A percentile compares a stretch with the other conserved stretches of the same genome.
These are phyloP conservation scores for Salix dunnii DNA, from an alignment of 345 rosid genomes.

Conservation along the genomic window DNA sequence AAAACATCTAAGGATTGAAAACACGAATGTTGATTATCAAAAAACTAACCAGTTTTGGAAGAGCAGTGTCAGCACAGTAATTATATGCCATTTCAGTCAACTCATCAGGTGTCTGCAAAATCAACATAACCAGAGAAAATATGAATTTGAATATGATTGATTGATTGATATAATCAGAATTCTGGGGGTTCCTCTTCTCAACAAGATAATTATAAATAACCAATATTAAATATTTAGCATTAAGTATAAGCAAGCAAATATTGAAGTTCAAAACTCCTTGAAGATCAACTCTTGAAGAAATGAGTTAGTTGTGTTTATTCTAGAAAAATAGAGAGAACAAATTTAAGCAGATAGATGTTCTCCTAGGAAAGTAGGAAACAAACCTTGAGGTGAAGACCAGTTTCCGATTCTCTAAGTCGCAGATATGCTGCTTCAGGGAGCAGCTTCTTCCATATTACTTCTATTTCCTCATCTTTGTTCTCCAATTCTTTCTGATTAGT, in stretches of 20 bases:
- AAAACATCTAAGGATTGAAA: neutral
- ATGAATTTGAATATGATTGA: constrained; percentile 3
- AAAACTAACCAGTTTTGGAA: constrained; percentile 42
- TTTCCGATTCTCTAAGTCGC: constrained; percentile 38
- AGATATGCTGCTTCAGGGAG: constrained; percentile 29
- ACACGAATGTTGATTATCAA: constrained; percentile 1
- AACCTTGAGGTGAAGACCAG: constrained; percentile 38
- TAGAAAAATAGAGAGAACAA: constrained; percentile 4
- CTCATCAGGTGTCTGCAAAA: constrained; percentile 29
- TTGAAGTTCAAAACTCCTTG: neutral
- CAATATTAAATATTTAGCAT: neutral
- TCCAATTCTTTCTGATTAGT: constrained; percentile 52
- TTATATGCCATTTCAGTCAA: constrained; percentile 33
- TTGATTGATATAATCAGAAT: neutral
- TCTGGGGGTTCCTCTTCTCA: no score
- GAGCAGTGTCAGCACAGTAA: constrained; percentile 28
- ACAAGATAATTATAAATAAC: neutral
- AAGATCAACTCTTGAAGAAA: constrained; percentile 14
- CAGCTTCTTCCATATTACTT: constrained; percentile 46
- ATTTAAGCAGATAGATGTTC: neutral
- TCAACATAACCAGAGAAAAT: neutral
- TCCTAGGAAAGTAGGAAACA: constrained; percentile 12
- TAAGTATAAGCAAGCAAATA: neutral
- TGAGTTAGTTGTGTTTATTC: neutral
- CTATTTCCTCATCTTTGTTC: constrained; percentile 57